These are phyloP conservation scores for Diutina sp. DNA, from an alignment of 1,139 yeast species.

Conservation along the genomic window DNA sequence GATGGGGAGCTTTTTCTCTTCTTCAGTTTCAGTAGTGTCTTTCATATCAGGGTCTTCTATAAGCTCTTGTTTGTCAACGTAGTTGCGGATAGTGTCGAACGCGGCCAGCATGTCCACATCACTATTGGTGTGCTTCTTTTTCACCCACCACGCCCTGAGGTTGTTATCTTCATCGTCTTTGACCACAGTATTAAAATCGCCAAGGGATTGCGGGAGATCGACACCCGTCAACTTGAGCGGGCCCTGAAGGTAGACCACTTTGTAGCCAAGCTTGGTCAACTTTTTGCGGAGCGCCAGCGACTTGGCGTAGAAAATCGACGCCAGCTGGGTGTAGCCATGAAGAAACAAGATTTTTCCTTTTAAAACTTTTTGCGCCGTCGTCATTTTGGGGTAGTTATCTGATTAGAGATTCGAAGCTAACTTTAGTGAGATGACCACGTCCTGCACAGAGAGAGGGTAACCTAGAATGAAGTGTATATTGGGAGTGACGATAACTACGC, in stretches of 20 bases:
- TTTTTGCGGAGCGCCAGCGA: constrained; percentile 31
- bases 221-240: background rate
- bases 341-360: constrained; percentile 14
- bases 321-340: constrained; percentile 33
- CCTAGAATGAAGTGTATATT: background rate
- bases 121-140: constrained; percentile 10
- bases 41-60: constrained; percentile 4
- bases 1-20: constrained; percentile 18
- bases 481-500: background rate
- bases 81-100: constrained; percentile 17
- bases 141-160: constrained; percentile 32
- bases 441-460: background rate
- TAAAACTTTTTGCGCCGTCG: background rate
- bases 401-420: background rate
- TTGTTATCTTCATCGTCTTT: constrained; percentile 27
- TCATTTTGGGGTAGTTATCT: background rate
- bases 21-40: constrained; percentile 10
- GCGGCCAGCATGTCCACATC: constrained; percentile 16
- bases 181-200: constrained; percentile 19
- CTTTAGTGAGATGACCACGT: background rate
- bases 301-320: constrained; percentile 33
- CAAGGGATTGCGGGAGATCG: constrained; percentile 19
- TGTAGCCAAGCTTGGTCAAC: constrained; percentile 10
- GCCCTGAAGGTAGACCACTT: background rate
- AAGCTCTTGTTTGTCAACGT: constrained; percentile 18